Conservation (phyloP, 352 stramenopile species). For the Phytophthora constricta region DNA sequence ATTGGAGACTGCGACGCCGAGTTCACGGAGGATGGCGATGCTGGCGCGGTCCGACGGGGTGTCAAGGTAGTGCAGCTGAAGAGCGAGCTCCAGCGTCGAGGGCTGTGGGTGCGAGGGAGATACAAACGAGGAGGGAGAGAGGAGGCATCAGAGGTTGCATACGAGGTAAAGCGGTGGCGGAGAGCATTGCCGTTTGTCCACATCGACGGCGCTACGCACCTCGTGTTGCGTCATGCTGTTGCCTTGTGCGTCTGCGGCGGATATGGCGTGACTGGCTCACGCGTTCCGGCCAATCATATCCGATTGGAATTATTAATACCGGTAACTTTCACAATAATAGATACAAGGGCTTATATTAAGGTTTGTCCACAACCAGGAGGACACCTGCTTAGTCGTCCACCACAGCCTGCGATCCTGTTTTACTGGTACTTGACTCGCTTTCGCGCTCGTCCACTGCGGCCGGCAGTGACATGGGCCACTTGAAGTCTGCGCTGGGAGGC, state of each 20-base stretch:
- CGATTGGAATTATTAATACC: no score
- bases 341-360: conserved; percentile 46
- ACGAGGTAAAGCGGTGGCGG: not conserved
- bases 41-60: conserved; percentile 63
- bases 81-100: conserved; percentile 39
- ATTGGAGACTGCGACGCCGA: conserved; percentile 48
- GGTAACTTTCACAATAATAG: not conserved
- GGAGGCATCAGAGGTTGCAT: conserved; percentile 10
- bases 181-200: conserved; percentile 11
- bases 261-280: conserved; percentile 6
- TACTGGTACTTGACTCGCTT: conserved; percentile 26
- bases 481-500: conserved; percentile 31
- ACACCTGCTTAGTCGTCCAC: conserved; percentile 22
- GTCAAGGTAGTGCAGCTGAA: conserved; percentile 73
- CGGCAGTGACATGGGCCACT: conserved; percentile 32
- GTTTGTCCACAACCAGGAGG: conserved; percentile 18
- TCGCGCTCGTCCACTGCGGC: conserved; percentile 22
- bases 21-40: conserved; percentile 55
- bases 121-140: conserved; percentile 5
- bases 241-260: no score
- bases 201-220: conserved; percentile 4
- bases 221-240: conserved; percentile 26
- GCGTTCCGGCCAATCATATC: conserved; percentile 27
- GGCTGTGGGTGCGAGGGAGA: conserved; percentile 7
- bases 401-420: conserved; percentile 11